Base-by-base conservation (phyloP, 495 filamentous ascomycete species). In the Daldinia caldariorum region DNA sequence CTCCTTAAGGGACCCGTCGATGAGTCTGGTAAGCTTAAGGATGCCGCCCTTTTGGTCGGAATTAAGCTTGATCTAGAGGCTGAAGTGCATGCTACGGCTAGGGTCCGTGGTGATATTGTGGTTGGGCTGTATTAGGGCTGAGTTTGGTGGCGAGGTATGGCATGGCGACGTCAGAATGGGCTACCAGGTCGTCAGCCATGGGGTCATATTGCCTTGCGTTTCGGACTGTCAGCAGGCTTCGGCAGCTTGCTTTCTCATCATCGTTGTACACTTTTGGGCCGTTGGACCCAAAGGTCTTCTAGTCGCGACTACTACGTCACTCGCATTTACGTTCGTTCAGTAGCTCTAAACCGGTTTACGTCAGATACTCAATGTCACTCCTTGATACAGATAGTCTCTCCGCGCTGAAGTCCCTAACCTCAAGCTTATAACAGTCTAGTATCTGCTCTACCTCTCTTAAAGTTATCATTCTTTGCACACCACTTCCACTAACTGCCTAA, bases 1-100 rank as follows among this genome's bases (percentile, higher is more conserved):
- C 69, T 82, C 6, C 69, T 82, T 53, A 80, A 80, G 64, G 80
- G 80, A 14, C 74, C 80, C 9, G 72, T 76, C 13, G 79, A 82
- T 47, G 78, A 80, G 9, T 63, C 76, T 14, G 80, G 80, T 20
- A 76, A 77, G 39, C 74, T 81, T 37, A 82, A 80, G 60, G 77
- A 77, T 45, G 79, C 80, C 0, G 79, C 78, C 20, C 74, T 82
- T 58, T 60, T 81, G 74, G 73, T 82, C 51, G 80, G 80, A 57
- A 79, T 82, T 76, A 82, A 82, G 75, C 76, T 73, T 61, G 71
- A 73, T 63, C 67, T 73, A 61, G 71, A 73, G 58, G 71, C 71
- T 67, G 71, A 73, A 43, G 22, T 73, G 14, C 71, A 73, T 34
- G 62, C 63, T 58, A 66, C 71, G 16, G 71, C 71, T 43, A 61